Evolutionary conservation across 2,329 filamentous ascomycete genomes (phyloP), one percentile per base, ranked within the genome.

Genomic region (Conoideocrella luteorostrata): DNA sequence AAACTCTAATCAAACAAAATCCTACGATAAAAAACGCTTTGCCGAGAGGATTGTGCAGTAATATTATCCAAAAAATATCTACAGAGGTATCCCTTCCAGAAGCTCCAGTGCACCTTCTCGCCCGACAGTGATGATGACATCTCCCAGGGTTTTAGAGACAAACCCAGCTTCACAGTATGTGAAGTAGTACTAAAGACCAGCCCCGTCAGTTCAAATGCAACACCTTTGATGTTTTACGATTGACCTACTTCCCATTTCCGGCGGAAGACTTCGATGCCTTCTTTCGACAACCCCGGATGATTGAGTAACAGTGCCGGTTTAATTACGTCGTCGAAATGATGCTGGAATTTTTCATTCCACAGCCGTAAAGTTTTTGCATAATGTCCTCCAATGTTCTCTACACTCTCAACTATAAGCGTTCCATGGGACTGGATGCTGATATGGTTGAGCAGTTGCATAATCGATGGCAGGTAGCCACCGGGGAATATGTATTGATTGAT

Each of bases 401-500:
- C 67, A 11, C 64, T 71, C 52, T 88, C 82, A 1, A 87, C 72
- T 11, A 88, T 74, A 6, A 88, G 67, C 0, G 74, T 75, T 1
- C 79, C 78, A 9, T 69, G 62, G 0, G 81, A 83, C 26, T 79
- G 79, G 21, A 69, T 68, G 32, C 71, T 74, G 50, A 88, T 82
- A 26, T 80, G 72, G 39, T 70, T 66, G 20, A 82, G 61, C 15
- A 82, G 63, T 50, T 80, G 74, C 12, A 70, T 75, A 24, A 71
- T 69, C 3, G 73, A 75, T 0, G 78, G 78, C 6, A 88, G 66
- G 55, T 88, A 82, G 1, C 84, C 85, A n/a, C 84, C 84, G 0
- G 84, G 85, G 62, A 89, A 88, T 43, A 88, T 88, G 62, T 88
- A 86, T 49, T 81, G 79, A 45, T 82, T 77, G 56, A 88, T 87